A percentile compares a stretch with the other conserved stretches of the same genome.
These are phyloP conservation scores for Lyophyllum atratum DNA, from an alignment of 768 basidiomycete species.

Conservation along the genomic window DNA sequence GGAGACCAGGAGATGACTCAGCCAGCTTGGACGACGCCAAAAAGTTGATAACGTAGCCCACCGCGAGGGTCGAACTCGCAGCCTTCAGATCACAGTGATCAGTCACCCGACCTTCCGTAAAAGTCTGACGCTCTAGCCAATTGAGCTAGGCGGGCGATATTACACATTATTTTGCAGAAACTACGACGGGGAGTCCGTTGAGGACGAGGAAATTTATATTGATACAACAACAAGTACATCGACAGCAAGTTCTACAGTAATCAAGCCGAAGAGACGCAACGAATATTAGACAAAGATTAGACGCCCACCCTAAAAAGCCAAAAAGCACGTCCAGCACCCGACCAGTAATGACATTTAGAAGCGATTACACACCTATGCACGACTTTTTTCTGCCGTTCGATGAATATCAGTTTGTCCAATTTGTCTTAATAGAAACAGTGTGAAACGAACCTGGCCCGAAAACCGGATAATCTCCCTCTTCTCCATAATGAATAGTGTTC, in stretches of 20 bases:
- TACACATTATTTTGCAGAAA: background rate
- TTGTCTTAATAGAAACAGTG: background rate
- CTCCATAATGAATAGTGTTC: slow-evolving; percentile 89
- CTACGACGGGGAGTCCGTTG: background rate
- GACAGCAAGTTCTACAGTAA: background rate
- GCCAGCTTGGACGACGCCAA: too few species aligned
- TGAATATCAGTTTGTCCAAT: slow-evolving; percentile 7
- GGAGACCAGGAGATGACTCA: too few species aligned
- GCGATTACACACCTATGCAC: slow-evolving; percentile 37
- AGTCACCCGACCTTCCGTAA: slow-evolving; percentile 28
- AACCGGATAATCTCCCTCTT: slow-evolving; percentile 95
- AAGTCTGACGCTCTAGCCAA: slow-evolving; percentile 67
- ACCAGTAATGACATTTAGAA: background rate
- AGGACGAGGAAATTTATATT: background rate
- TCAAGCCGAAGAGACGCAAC: background rate
- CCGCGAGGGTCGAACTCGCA: slow-evolving; percentile 87
- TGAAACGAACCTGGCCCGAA: slow-evolving; percentile 57
- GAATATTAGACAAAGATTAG: slow-evolving; percentile 1
- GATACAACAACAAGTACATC: background rate
- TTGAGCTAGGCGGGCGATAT: slow-evolving; percentile 61
- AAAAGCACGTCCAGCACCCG: background rate
- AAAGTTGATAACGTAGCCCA: slow-evolving; percentile 49
- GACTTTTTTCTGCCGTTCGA: slow-evolving; percentile 40
- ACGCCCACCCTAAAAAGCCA: slow-evolving; percentile 23
- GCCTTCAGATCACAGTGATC: slow-evolving; percentile 61